Evolutionary conservation across 1,284 basidiomycete species (phyloP).

Genomic region (Rhodotorula sp.): DNA sequence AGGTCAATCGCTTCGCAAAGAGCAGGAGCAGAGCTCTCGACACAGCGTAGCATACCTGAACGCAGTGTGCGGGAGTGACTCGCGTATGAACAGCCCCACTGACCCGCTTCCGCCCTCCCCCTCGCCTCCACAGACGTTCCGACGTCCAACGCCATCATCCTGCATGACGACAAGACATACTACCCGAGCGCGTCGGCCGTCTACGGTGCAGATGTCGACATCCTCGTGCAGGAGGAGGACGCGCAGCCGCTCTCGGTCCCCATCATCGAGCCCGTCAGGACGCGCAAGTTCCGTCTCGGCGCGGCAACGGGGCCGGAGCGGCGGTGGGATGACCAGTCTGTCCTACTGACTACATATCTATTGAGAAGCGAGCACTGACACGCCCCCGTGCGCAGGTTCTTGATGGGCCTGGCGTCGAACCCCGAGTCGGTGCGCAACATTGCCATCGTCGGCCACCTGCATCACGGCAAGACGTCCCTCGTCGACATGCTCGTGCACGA

Average conservation of each 20-base stretch:
- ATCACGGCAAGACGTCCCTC: slow-evolving; percentile 96
- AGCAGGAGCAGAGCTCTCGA: too few relatives aligned
- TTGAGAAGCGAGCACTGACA: background rate
- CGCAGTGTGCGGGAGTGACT: too few relatives aligned
- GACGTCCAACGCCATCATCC: slow-evolving; percentile 37
- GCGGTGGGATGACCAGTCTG: slow-evolving; percentile 88
- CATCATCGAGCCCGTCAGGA: slow-evolving; percentile 92
- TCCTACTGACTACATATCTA: slow-evolving; percentile 16
- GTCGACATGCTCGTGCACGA: slow-evolving; percentile 97
- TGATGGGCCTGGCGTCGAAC: slow-evolving; percentile 87
- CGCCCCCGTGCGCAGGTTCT: slow-evolving; percentile 62
- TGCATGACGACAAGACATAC: slow-evolving; percentile 96
- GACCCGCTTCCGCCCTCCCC: too few relatives aligned
- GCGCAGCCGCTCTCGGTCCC: slow-evolving; percentile 92
- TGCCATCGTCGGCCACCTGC: slow-evolving; percentile 89
- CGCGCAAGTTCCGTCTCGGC: slow-evolving; percentile 78
- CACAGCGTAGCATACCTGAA: too few relatives aligned
- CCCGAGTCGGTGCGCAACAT: slow-evolving; percentile 96
- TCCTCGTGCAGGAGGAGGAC: slow-evolving; percentile 97
- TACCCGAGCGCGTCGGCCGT: slow-evolving; percentile 90
- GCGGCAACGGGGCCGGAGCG: slow-evolving; percentile 78
- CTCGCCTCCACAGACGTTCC: slow-evolving; percentile 26
- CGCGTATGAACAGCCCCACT: background rate
- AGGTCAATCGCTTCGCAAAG: too few relatives aligned
- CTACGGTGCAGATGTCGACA: slow-evolving; percentile 92